A percentile compares a stretch with the other conserved stretches of the same genome.
phyloP scores from a whole-genome alignment of 176 grass and related monocot genomes.

The Musa itinerans region DNA sequence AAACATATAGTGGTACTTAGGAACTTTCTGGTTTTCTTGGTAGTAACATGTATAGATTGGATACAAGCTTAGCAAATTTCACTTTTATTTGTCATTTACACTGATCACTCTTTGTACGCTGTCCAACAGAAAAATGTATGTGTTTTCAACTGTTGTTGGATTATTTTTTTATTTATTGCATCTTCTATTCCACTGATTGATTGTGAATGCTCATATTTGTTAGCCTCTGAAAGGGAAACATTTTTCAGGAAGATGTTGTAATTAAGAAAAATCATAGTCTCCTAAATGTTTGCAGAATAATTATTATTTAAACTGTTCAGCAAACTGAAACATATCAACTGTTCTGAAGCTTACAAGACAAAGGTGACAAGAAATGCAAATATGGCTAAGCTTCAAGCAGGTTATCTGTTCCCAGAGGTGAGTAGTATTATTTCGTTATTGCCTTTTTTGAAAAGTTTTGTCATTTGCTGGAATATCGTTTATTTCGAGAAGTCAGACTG shows the following conservation, averaged over 20 bases:
- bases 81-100: too few relatives aligned
- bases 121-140: too few relatives aligned
- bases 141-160: too few relatives aligned
- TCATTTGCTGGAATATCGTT: background rate
- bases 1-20: too few relatives aligned
- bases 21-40: too few relatives aligned
- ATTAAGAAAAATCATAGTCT: background rate
- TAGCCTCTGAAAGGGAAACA: too few relatives aligned
- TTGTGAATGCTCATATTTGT: too few relatives aligned
- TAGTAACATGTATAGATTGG: too few relatives aligned
- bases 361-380: constrained; percentile 66
- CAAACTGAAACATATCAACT: background rate
- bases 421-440: background rate
- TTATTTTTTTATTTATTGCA: too few relatives aligned
- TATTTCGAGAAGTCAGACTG: background rate
- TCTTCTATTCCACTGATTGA: too few relatives aligned
- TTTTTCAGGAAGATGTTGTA: background rate
- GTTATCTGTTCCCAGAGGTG: constrained; percentile 76
- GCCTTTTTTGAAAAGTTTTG: background rate
- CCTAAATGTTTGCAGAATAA: background rate
- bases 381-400: constrained; percentile 72
- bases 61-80: too few relatives aligned
- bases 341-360: constrained; percentile 64
- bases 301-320: background rate
- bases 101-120: too few relatives aligned